Conservation (phyloP, 495 filamentous ascomycete genomes). For the Collariella sp. region DNA sequence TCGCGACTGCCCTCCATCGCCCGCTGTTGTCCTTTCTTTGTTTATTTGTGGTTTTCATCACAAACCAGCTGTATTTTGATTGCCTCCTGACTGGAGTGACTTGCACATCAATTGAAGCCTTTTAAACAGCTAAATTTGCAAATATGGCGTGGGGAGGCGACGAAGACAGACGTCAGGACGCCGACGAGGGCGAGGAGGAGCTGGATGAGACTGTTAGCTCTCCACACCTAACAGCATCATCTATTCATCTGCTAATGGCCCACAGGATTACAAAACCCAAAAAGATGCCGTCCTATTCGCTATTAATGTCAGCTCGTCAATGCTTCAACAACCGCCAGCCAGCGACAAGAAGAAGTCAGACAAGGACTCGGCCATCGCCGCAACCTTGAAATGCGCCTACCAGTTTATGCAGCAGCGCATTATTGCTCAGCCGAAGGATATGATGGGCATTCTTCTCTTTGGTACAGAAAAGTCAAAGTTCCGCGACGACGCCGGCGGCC, state of each 20-base stretch:
- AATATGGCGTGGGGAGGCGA: constrained; percentile 35
- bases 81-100: neutral
- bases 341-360: constrained; percentile 63
- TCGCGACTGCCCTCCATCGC: neutral
- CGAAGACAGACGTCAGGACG: constrained; percentile 43
- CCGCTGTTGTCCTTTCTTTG: neutral
- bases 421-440: constrained; percentile 90
- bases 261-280: constrained; percentile 74
- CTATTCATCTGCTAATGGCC: neutral
- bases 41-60: neutral
- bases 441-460: constrained; percentile 96
- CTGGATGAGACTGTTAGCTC: constrained; percentile 58
- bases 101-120: neutral
- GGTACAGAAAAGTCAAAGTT: constrained; percentile 84
- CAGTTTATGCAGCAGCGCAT: constrained; percentile 95
- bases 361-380: constrained; percentile 61
- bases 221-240: neutral
- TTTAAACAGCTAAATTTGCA: neutral
- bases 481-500: constrained; percentile 53
- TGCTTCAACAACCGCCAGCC: constrained; percentile 61
- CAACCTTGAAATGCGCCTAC: constrained; percentile 91
- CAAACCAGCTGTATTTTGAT: neutral
- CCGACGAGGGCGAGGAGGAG: constrained; percentile 65
- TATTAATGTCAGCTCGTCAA: constrained; percentile 86
- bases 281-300: constrained; percentile 97